These are phyloP conservation scores for Persicaria maculosa DNA, from an alignment of 148 eudicot species.

Conservation along the genomic window DNA sequence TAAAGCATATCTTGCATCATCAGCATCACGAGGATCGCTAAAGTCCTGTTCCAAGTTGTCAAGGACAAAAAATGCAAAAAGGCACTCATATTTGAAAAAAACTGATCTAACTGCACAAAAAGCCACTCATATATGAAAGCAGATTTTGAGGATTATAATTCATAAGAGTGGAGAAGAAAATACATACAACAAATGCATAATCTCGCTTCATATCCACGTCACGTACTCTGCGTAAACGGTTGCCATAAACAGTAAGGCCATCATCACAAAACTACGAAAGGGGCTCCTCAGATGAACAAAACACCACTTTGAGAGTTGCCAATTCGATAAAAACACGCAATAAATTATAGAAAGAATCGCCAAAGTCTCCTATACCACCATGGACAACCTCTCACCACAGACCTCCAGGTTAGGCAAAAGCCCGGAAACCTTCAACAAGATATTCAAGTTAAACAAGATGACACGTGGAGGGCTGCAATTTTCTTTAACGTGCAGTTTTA, in stretches of 20 bases:
- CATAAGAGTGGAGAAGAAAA: slow-evolving; percentile 15
- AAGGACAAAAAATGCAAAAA: slow-evolving; percentile 17
- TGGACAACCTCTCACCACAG: slow-evolving; percentile 96
- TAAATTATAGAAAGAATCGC: slow-evolving; percentile 90
- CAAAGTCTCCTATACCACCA: slow-evolving; percentile 95
- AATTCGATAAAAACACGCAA: slow-evolving; percentile 91
- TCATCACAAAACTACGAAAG: slow-evolving; percentile 81
- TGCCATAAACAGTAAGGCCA: slow-evolving; percentile 99
- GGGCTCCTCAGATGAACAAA: slow-evolving; percentile 88
- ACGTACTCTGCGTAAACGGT: slow-evolving; percentile 99
- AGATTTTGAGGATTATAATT: not conserved
- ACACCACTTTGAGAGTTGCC: slow-evolving; percentile 97
- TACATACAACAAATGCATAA: slow-evolving; percentile 94
- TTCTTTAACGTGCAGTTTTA: not conserved
- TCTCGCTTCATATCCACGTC: slow-evolving; percentile 99
- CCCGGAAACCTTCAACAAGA: slow-evolving; percentile 98
- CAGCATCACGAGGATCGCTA: slow-evolving; percentile 93
- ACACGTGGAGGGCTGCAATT: slow-evolving; percentile 24
- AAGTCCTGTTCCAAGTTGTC: slow-evolving; percentile 49
- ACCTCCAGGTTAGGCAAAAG: slow-evolving; percentile 95
- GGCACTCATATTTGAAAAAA: slow-evolving; percentile 20
- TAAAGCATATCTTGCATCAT: slow-evolving; percentile 76
- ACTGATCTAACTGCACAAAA: not conserved
- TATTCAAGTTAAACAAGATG: slow-evolving; percentile 69
- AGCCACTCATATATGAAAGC: too few species aligned